A percentile compares a stretch with the other conserved stretches of the same genome.
Evolutionary conservation across 106 monocot genomes (phyloP).

Genomic region (Dendrobium catenatum): DNA sequence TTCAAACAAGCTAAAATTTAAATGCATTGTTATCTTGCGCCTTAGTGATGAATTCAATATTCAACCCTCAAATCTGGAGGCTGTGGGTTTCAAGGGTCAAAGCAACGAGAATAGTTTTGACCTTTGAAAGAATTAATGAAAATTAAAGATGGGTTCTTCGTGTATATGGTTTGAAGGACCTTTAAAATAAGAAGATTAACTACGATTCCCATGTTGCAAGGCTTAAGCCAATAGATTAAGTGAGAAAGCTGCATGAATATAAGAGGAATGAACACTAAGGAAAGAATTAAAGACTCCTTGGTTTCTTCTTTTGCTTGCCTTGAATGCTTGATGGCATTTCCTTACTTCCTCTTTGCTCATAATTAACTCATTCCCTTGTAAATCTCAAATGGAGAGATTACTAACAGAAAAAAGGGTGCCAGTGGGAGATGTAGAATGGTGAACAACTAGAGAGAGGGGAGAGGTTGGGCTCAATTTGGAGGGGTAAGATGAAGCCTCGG

Average conservation of each 20-base stretch:
- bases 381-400: background rate
- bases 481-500: too few species aligned
- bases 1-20: too few species aligned
- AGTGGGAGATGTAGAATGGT: background rate
- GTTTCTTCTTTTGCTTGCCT: background rate
- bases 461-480: background rate
- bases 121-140: background rate
- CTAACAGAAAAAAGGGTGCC: background rate
- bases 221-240: background rate
- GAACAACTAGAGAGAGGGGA: background rate
- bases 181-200: background rate
- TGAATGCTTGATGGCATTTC: background rate
- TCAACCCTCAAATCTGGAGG: background rate
- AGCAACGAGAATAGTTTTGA: background rate
- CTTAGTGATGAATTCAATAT: background rate
- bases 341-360: background rate
- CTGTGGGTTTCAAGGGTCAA: background rate
- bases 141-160: background rate
- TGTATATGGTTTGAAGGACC: background rate
- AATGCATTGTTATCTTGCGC: too few species aligned
- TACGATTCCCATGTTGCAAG: background rate
- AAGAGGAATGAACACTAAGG: background rate
- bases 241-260: background rate
- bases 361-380: background rate
- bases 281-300: background rate